A percentile compares a stretch with the other conserved stretches of the same genome.
These are phyloP conservation scores for Hygrophorus russula DNA, from an alignment of 768 basidiomycete species.

Conservation along the genomic window DNA sequence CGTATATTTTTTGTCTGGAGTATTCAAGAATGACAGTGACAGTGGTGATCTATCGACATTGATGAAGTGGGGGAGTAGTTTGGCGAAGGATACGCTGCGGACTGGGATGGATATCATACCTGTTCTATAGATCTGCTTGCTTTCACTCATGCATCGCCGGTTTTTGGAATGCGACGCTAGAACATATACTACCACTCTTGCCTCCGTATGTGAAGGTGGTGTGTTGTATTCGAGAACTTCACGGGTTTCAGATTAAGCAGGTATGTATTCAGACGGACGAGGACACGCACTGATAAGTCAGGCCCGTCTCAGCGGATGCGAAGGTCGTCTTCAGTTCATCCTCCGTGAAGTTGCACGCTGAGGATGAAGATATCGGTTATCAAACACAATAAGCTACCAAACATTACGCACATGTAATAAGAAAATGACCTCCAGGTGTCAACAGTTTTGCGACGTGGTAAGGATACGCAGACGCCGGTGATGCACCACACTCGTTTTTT, in stretches of 20 bases:
- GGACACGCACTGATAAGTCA: constrained; percentile 53
- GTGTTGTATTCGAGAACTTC: constrained; percentile 63
- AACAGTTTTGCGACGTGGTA: constrained; percentile 42
- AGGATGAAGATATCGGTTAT: neutral
- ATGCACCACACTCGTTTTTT: constrained; percentile 40
- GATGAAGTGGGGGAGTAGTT: constrained; percentile 52
- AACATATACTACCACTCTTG: constrained; percentile 55
- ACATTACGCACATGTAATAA: constrained; percentile 64
- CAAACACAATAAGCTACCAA: neutral
- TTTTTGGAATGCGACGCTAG: constrained; percentile 63
- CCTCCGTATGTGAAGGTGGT: constrained; percentile 71
- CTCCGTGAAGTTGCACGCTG: constrained; percentile 82
- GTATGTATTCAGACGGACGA: neutral
- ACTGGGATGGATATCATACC: constrained; percentile 41
- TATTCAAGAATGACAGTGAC: constrained; percentile 25
- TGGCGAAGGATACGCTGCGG: constrained; percentile 63
- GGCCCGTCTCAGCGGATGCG: constrained; percentile 29
- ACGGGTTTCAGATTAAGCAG: constrained; percentile 1
- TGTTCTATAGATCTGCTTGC: constrained; percentile 1
- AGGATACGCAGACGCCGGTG: constrained; percentile 53
- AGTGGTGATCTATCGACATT: constrained; percentile 20
- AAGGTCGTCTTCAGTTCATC: constrained; percentile 56
- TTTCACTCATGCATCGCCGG: constrained; percentile 3
- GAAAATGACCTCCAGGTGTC: constrained; percentile 55
- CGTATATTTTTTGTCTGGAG: constrained; percentile 51